Evolutionary conservation across 768 basidiomycete genomes (phyloP), one percentile per base, ranked within the genome.

Genomic region (Scleroderma citrinum): DNA sequence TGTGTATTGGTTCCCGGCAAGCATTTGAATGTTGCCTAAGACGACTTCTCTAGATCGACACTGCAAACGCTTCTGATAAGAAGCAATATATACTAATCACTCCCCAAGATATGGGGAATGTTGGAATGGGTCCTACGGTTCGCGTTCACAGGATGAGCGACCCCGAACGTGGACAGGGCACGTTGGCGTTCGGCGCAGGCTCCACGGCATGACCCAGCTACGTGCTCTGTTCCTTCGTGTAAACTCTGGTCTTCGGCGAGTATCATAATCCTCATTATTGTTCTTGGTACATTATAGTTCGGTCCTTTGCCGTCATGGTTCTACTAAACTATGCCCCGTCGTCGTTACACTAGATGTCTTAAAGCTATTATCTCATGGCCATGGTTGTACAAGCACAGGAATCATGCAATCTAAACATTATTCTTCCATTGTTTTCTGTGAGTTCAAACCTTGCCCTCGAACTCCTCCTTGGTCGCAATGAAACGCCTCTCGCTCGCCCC

Each of bases 51-150:
- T 21, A 91, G 90, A 88, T 94, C 55, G 91, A 93, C 23, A 90
- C 88, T 2, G 94, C 94, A 7, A 91, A 88, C 58, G 76, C 80
- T 8, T 87, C 86, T 7, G 83, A 92, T 65, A 82, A 83, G 69
- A 92, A 90, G 59, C 95, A 98, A 66, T 95, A 92, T 61, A 82
- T 98, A 46, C 76, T 98, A 39, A 97, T 98, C 63, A 96, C 94
- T 1, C 95, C 95, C n/a, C 89, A 91, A 58, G 88, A 89, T 57
- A 91, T 92, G 87, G 80, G 80, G 38, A 86, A 82, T 58, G 71
- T 91, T 44, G 69, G 71, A 21, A 65, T 85, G 46, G 84, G 85
- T n/a, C 70, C 71, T 4, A 80, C 80, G 12, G 88, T 92, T 29
- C 76, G 79, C 14, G 84, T 92, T 2, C 77, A 83, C 53, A 76